Conservation (phyloP, 257 asterid species). For the Forsythia suspensa region DNA sequence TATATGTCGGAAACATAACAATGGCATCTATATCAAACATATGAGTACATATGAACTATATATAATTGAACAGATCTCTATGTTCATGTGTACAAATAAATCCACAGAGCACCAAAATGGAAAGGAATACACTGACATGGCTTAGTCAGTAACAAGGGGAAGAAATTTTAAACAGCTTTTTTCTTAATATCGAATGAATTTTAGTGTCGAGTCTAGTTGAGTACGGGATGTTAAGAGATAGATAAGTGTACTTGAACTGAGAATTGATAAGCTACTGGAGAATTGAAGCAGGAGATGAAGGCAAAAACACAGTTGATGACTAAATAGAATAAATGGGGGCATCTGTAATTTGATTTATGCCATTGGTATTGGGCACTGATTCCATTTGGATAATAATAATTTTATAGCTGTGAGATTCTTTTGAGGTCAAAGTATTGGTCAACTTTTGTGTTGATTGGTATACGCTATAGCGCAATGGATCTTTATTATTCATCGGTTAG, state of each 20-base stretch:
- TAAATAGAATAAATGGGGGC: constrained; percentile 29
- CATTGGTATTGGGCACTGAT: constrained; percentile 27
- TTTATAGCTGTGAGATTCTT: not conserved
- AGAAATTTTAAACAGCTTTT: too few relatives aligned
- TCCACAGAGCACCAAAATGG: too few relatives aligned
- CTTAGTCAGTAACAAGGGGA: too few relatives aligned
- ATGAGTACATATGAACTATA: too few relatives aligned
- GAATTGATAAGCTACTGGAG: not conserved
- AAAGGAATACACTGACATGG: too few relatives aligned
- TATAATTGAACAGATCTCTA: too few relatives aligned
- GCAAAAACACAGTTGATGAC: constrained; percentile 15
- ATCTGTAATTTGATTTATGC: constrained; percentile 15
- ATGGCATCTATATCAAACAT: too few relatives aligned
- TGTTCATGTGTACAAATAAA: too few relatives aligned
- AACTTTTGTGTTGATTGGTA: not conserved
- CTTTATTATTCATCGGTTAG: too few relatives aligned
- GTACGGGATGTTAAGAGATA: not conserved
- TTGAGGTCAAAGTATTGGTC: not conserved
- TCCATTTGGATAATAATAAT: not conserved
- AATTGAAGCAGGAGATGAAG: not conserved
- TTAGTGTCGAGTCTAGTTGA: not conserved
- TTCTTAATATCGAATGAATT: too few relatives aligned
- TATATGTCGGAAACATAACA: too few relatives aligned
- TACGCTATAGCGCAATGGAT: not conserved
- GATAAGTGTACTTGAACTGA: constrained; percentile 27